phyloP scores from a whole-genome alignment of 805 yeast species.

The Cyberlindnera maclurae region DNA sequence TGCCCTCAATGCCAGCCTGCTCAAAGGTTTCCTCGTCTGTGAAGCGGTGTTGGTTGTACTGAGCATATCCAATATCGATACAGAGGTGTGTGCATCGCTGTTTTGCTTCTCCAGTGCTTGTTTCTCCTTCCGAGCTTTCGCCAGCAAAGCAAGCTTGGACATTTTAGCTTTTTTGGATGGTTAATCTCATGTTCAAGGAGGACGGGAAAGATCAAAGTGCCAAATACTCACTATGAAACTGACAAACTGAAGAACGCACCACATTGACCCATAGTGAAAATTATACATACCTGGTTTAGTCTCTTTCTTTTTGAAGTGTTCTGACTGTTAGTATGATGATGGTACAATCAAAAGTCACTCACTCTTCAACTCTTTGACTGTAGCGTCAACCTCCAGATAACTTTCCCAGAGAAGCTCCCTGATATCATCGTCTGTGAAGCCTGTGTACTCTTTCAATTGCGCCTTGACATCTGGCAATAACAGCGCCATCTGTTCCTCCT shows the following conservation, averaged over 20 bases:
- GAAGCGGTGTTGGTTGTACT: constrained; percentile 2
- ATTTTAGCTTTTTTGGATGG: constrained; percentile 4
- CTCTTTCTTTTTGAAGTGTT: constrained; percentile 18
- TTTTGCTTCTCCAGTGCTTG: background rate
- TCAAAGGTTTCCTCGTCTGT: background rate
- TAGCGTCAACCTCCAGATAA: constrained; percentile 46
- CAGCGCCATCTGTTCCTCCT: constrained; percentile 33
- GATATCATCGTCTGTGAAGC: constrained; percentile 41
- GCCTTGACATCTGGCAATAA: constrained; percentile 37
- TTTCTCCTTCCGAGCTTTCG: constrained; percentile 15
- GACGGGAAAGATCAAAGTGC: background rate
- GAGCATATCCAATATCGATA: constrained; percentile 19
- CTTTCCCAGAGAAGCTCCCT: constrained; percentile 54
- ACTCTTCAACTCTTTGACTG: constrained; percentile 39
- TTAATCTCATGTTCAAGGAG: constrained; percentile 2
- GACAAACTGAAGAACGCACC: too few relatives aligned
- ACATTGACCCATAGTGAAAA: too few relatives aligned
- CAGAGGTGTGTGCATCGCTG: constrained; percentile 6
- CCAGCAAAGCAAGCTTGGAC: constrained; percentile 19
- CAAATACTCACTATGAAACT: background rate
- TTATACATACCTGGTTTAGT: constrained; percentile 37
- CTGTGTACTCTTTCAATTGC: constrained; percentile 29
- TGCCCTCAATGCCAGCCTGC: background rate
- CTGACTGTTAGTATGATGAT: constrained; percentile 9
- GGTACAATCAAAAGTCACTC: constrained; percentile 5